Percentiles rank a stretch among this genome's conserved stretches.
Conservation (phyloP, 2,329 filamentous ascomycete genomes). For the Orbilia brochopaga region DNA sequence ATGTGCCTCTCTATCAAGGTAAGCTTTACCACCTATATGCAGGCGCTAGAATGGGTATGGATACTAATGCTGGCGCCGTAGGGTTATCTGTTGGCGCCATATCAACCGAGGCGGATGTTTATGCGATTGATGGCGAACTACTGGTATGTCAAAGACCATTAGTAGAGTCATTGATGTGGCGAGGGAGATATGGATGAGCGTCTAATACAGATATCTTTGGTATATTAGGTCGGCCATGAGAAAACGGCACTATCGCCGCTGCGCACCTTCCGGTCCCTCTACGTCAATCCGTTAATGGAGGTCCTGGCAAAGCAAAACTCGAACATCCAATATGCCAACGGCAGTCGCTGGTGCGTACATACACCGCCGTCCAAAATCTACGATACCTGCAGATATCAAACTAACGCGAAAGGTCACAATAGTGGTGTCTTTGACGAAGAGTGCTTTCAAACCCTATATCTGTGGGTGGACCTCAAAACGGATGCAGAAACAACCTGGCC, state of each 20-base stretch:
- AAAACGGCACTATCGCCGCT: conserved; percentile 63
- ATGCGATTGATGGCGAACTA: conserved; percentile 66
- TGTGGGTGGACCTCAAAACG: conserved; percentile 75
- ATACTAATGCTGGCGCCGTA: conserved; percentile 1
- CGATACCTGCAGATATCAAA: conserved; percentile 3
- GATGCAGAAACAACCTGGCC: conserved; percentile 63
- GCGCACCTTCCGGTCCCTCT: conserved; percentile 68
- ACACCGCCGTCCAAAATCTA: not conserved
- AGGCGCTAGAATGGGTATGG: not conserved
- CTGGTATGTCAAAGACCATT: conserved; percentile 57
- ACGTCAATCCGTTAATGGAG: conserved; percentile 68
- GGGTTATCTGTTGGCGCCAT: conserved; percentile 65
- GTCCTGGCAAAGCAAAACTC: conserved; percentile 66
- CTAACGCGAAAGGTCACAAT: conserved; percentile 14
- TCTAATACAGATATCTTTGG: not conserved
- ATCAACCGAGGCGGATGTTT: conserved; percentile 73
- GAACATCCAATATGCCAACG: conserved; percentile 58
- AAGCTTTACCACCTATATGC: conserved; percentile 55
- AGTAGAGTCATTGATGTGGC: not conserved
- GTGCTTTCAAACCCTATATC: conserved; percentile 61
- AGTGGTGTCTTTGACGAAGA: conserved; percentile 58
- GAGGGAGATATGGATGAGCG: not conserved
- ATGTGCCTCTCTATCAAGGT: conserved; percentile 69
- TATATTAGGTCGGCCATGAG: conserved; percentile 65
- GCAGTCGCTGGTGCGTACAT: conserved; percentile 50